Evolutionary conservation across 805 yeast species (phyloP).

Genomic region (Ogataea pini): DNA sequence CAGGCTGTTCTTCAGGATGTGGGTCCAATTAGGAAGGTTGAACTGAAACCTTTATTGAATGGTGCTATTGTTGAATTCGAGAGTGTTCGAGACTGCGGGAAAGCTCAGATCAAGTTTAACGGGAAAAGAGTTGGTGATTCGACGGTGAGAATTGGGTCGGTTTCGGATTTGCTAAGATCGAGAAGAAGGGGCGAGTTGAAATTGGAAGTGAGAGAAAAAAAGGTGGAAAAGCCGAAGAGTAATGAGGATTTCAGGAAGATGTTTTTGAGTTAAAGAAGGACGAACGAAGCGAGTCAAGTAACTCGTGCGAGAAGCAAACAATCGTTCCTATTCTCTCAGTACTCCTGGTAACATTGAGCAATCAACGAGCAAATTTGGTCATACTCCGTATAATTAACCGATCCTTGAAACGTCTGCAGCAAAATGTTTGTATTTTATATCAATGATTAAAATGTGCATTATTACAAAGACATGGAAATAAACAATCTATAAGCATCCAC

Average conservation of each 20-base stretch:
- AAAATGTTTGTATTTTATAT: neutral
- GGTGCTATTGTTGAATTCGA: conserved; percentile 55
- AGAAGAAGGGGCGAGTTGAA: neutral
- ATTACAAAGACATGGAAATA: neutral
- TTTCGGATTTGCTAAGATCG: conserved; percentile 29
- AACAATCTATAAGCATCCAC: no score
- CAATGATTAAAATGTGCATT: neutral
- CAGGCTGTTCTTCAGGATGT: conserved; percentile 30
- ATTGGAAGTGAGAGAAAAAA: neutral
- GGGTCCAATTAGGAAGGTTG: conserved; percentile 44
- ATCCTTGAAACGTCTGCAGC: no score
- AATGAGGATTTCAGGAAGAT: conserved; percentile 42
- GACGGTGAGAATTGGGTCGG: conserved; percentile 33
- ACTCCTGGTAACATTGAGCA: no score
- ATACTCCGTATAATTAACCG: no score
- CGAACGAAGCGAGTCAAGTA: no score
- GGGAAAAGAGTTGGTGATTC: conserved; percentile 41
- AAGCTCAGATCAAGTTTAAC: conserved; percentile 45
- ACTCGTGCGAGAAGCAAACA: no score
- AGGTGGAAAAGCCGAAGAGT: conserved; percentile 27
- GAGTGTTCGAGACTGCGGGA: conserved; percentile 49
- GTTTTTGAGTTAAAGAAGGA: conserved; percentile 25
- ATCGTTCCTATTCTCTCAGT: no score
- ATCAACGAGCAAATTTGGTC: no score
- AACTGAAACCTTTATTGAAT: conserved; percentile 44